Base-by-base conservation (phyloP, 1,284 basidiomycete genomes). In the Moniliophthora roreri region DNA sequence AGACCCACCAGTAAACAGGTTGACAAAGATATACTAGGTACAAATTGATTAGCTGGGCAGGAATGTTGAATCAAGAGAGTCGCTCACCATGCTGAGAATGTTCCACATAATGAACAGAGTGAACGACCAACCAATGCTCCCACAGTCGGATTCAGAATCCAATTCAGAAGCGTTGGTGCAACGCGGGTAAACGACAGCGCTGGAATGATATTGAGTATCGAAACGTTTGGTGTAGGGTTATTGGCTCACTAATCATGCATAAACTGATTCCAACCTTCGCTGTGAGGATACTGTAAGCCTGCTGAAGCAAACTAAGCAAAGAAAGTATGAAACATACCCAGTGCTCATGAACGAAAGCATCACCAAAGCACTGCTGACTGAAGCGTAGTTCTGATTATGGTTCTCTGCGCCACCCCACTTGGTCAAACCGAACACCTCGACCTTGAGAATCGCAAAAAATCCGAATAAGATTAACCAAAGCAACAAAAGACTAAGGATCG, bases 51-150 rank as follows among this genome's bases (percentile, higher is more conserved):
- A 36, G 26, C 32, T 38, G n/a, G 51, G 46, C 24, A 52, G 16
- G 41, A 37, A 6, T 42, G 4, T 32, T 13, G n/a, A 48, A 26
- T 36, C n/a, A 13, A 16, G 23, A 26, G 36, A 56, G 36, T 9
- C 9, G 65, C 85, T 64, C 60, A 93, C 93, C 93, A 98, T 98
- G 79, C 92, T 95, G 47, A 98, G 77, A 37, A 99, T 75, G 67
- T 98, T 98, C 96, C 96, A 99, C 0, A 89, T 83, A 62, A 98
- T 97, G 73, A 98, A 98, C 24, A 99, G 74, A 0, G 81, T 77
- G 67, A 89, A 95, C 0, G 95, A 87, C 89, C 95, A 97, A 3
- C 77, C 77, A 7, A 80, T 69, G 62, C 91, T 95, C 11, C 96
- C 96, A 62, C 96, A 99, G 69, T 99, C 96, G 0, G 91, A 89